Percentiles rank a stretch among this genome's conserved stretches.
These are phyloP conservation scores for Camelina laxa DNA, from an alignment of 345 rosid species.

Conservation along the genomic window DNA sequence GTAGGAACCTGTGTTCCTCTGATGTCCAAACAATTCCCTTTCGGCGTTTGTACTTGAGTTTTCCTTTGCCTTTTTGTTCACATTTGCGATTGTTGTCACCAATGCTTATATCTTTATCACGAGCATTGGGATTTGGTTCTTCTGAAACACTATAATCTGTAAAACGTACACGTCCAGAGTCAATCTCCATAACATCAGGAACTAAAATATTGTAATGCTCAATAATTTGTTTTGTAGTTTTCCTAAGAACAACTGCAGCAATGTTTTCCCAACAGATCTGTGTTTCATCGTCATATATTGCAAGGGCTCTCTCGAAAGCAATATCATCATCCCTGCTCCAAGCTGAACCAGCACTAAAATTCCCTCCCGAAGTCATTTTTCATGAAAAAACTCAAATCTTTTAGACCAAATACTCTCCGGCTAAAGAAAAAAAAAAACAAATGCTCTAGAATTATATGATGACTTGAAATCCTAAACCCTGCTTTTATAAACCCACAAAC, in stretches of 20 bases:
- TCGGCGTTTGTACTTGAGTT: slow-evolving; percentile 73
- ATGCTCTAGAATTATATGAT: neutral
- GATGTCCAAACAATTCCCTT: slow-evolving; percentile 86
- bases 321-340: slow-evolving; percentile 83
- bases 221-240: slow-evolving; percentile 64
- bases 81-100: no score
- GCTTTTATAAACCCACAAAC: neutral
- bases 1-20: slow-evolving; percentile 70
- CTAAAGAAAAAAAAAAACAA: neutral
- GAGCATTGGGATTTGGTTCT: slow-evolving; percentile 50
- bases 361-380: slow-evolving; percentile 60
- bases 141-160: slow-evolving; percentile 65
- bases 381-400: slow-evolving; percentile 14
- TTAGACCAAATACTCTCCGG: neutral
- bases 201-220: slow-evolving; percentile 66
- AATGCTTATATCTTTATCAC: no score
- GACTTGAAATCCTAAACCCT: neutral
- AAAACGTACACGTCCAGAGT: slow-evolving; percentile 74
- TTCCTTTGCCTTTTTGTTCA: no score
- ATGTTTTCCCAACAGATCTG: slow-evolving; percentile 57
- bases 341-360: slow-evolving; percentile 52
- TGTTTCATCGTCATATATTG: slow-evolving; percentile 59
- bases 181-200: slow-evolving; percentile 68
- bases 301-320: slow-evolving; percentile 82
- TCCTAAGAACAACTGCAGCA: slow-evolving; percentile 65